Evolutionary conservation across 768 basidiomycete species (phyloP).

Genomic region (Mycena olivaceomarginata): DNA sequence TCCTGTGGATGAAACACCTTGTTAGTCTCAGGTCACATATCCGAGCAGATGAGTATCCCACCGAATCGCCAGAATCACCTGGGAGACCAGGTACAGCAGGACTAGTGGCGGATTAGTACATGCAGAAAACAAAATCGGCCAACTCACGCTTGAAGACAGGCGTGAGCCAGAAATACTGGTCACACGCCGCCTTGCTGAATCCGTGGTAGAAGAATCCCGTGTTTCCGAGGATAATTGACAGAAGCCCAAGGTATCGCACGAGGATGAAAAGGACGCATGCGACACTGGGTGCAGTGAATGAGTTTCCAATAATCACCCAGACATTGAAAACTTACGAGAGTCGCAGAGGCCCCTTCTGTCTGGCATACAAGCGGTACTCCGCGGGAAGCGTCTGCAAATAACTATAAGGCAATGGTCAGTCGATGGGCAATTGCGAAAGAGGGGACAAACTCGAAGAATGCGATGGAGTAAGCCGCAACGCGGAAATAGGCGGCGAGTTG

Average conservation of each 20-base stretch:
- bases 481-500: conserved; percentile 32
- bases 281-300: neutral
- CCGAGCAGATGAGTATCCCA: neutral
- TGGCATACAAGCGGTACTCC: conserved; percentile 29
- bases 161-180: conserved; percentile 26
- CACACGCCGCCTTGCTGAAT: conserved; percentile 31
- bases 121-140: too few species aligned
- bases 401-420: neutral
- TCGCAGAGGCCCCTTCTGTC: conserved; percentile 20
- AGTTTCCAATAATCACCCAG: neutral
- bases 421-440: too few species aligned
- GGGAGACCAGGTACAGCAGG: neutral
- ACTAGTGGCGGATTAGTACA: neutral
- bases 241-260: conserved; percentile 39
- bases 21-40: neutral
- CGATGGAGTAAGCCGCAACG: conserved; percentile 29
- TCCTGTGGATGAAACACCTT: neutral
- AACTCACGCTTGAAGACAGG: conserved; percentile 34
- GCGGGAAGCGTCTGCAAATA: conserved; percentile 35
- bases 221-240: conserved; percentile 19
- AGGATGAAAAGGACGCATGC: conserved; percentile 43
- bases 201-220: conserved; percentile 42
- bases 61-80: neutral
- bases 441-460: conserved; percentile 24
- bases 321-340: conserved; percentile 1